phyloP scores from a whole-genome alignment of 192 early-diverging fungal species.

The Mortierella alpina region DNA sequence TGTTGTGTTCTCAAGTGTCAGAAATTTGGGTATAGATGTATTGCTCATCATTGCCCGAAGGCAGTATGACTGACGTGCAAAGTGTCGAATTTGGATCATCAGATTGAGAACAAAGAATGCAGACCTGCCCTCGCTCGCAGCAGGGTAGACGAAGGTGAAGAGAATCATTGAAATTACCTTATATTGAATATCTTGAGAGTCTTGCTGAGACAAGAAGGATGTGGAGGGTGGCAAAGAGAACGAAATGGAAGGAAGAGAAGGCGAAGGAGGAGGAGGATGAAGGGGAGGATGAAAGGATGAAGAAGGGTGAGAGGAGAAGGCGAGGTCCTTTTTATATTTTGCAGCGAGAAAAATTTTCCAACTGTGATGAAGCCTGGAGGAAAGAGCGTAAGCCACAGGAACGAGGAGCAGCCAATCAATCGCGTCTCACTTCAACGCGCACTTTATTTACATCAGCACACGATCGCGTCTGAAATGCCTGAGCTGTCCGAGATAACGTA shows the following conservation, averaged over 20 bases:
- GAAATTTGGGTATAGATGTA: constrained; percentile 55
- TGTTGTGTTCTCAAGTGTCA: constrained; percentile 17
- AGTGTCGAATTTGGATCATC: constrained; percentile 50
- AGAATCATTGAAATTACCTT: background rate
- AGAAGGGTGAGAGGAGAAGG: background rate
- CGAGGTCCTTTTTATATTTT: background rate
- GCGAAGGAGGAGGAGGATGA: background rate
- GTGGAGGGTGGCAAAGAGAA: background rate
- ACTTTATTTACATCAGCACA: constrained; percentile 2
- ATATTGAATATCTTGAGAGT: background rate
- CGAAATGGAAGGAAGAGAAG: background rate
- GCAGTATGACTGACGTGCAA: constrained; percentile 54
- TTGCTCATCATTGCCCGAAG: constrained; percentile 37
- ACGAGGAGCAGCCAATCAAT: background rate
- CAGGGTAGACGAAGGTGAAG: background rate
- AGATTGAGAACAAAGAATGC: constrained; percentile 12
- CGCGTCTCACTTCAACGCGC: background rate
- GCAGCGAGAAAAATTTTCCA: constrained; percentile 1
- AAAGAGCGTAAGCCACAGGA: constrained; percentile 7
- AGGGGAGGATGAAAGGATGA: background rate
- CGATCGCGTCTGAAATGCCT: constrained; percentile 12
- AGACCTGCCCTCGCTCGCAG: background rate
- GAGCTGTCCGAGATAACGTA: constrained; percentile 36
- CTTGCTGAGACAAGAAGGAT: too few relatives aligned
- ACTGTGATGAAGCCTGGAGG: background rate